Percentiles rank a stretch among this genome's conserved stretches.
Evolutionary conservation across 176 grass and related monocot genomes (phyloP).

Genomic region (Bromus sterilis): DNA sequence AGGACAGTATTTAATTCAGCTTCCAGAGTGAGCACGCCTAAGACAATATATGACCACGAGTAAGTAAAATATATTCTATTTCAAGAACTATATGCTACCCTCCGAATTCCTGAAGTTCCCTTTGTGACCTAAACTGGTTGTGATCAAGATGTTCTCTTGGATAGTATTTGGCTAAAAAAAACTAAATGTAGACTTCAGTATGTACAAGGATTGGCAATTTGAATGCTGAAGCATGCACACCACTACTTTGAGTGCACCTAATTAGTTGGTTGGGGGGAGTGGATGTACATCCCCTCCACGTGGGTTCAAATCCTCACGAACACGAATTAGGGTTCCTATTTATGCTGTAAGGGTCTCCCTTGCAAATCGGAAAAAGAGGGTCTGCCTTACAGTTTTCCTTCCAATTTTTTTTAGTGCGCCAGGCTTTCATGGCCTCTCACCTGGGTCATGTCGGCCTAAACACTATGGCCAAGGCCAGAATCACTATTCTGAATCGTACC

Average conservation of each 20-base stretch:
- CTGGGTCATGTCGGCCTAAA: not conserved
- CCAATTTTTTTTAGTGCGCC: not conserved
- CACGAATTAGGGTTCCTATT: no score
- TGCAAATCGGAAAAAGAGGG: no score
- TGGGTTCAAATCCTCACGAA: not conserved
- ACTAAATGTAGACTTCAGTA: not conserved
- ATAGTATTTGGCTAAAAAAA: not conserved
- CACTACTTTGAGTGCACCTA: no score
- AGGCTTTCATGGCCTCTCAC: not conserved
- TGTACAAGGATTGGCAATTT: not conserved
- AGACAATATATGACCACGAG: slow-evolving; percentile 87
- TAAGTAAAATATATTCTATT: slow-evolving; percentile 33
- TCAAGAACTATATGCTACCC: not conserved
- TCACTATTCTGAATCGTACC: not conserved
- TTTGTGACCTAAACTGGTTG: not conserved
- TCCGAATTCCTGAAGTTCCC: not conserved
- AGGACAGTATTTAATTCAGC: slow-evolving; percentile 71
- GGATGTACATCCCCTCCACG: not conserved
- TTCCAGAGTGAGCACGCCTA: slow-evolving; percentile 48
- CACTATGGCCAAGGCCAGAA: not conserved
- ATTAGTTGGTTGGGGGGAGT: not conserved
- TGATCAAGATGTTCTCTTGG: not conserved
- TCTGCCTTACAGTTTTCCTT: not conserved
- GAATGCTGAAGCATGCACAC: not conserved
- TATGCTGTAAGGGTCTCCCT: not conserved